Evolutionary conservation across 1,139 yeast genomes (phyloP), one percentile per base, ranked within the genome.

Genomic region (Protomyces inouyei): DNA sequence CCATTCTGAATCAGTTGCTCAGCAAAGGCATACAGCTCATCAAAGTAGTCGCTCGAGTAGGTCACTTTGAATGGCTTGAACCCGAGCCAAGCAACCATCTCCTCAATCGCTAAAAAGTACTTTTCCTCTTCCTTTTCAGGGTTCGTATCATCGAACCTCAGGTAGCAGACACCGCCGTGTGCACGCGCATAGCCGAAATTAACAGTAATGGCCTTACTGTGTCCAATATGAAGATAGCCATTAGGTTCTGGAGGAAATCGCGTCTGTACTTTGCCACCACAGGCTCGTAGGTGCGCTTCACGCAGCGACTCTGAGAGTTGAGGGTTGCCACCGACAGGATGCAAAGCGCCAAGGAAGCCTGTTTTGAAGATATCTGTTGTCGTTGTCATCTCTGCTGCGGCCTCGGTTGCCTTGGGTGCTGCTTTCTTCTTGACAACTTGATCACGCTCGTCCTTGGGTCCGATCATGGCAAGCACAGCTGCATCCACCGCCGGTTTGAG

Each of bases 241-340:
- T 92, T 92, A 61, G 98, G 98, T 46, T 93, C 98, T 5, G 98
- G 98, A 40, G 99, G 99, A 79, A 93, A 93, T 74, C 99, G 85
- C 0, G 98, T 95, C 72, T 82, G 85, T 23, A 93, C 98, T 72
- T 83, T 80, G 55, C 97, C 96, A 40, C 83, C 81, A 51, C 96
- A 90, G 68, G 83, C 84, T 65, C 81, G 83, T 71, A 90, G 80
- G 75, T 93, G 98, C 68, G 83, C 87, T 70, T 81, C 81, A 87
- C 89, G 86, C 64, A 88, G 80, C 73, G 89, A 95, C 46, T 96
- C 95, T 74, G 82, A 86, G 70, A 82, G 86, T 79, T 93, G 98
- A 53, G 93, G 91, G 74, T 92, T 93, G 74, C 86, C 97, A 69
- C 98, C 98, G 35, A 96, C 90, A 75, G 89, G 88, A 77, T 95